A percentile compares a stretch with the other conserved stretches of the same genome.
phyloP scores from a whole-genome alignment of 2,329 filamentous ascomycete species.

The Nothophaeocryptopus gaeumannii region DNA sequence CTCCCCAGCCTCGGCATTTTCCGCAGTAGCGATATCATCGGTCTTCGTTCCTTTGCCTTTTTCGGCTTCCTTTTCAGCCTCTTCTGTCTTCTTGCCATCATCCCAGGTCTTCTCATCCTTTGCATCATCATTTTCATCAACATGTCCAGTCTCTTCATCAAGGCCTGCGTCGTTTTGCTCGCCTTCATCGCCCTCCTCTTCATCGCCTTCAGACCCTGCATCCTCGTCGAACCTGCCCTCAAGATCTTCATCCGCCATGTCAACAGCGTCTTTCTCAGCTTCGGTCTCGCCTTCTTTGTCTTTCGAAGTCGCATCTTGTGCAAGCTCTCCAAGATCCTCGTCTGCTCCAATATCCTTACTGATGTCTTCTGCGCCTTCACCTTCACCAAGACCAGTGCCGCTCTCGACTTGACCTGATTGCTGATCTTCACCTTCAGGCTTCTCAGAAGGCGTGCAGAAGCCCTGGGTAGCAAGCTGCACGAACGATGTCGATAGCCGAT shows the following conservation, averaged over 20 bases:
- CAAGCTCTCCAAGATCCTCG: slow-evolving; percentile 87
- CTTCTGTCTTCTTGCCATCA: slow-evolving; percentile 70
- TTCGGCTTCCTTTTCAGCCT: slow-evolving; percentile 77
- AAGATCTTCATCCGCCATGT: slow-evolving; percentile 88
- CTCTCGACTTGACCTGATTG: slow-evolving; percentile 74
- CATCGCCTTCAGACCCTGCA: slow-evolving; percentile 54
- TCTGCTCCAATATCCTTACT: slow-evolving; percentile 95
- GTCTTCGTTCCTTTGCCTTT: slow-evolving; percentile 50
- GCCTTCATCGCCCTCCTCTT: slow-evolving; percentile 57
- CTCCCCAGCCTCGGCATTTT: slow-evolving; percentile 44
- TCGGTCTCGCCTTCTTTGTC: slow-evolving; percentile 61
- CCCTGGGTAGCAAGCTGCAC: slow-evolving; percentile 76
- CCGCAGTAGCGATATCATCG: slow-evolving; percentile 42
- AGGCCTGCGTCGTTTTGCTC: slow-evolving; percentile 60
- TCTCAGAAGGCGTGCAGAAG: slow-evolving; percentile 87
- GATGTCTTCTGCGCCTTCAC: slow-evolving; percentile 93
- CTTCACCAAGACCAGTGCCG: slow-evolving; percentile 91
- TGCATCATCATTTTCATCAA: slow-evolving; percentile 85
- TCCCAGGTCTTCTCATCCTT: slow-evolving; percentile 99
- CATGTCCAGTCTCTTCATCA: slow-evolving; percentile 64
- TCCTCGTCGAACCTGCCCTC: slow-evolving; percentile 76
- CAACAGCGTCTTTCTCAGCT: slow-evolving; percentile 80
- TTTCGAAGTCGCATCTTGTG: slow-evolving; percentile 67
- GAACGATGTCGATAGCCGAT: slow-evolving; percentile 73
- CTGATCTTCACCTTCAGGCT: slow-evolving; percentile 46